Conservation (phyloP, 495 filamentous ascomycete genomes). For the Articulospora tetracladia region DNA sequence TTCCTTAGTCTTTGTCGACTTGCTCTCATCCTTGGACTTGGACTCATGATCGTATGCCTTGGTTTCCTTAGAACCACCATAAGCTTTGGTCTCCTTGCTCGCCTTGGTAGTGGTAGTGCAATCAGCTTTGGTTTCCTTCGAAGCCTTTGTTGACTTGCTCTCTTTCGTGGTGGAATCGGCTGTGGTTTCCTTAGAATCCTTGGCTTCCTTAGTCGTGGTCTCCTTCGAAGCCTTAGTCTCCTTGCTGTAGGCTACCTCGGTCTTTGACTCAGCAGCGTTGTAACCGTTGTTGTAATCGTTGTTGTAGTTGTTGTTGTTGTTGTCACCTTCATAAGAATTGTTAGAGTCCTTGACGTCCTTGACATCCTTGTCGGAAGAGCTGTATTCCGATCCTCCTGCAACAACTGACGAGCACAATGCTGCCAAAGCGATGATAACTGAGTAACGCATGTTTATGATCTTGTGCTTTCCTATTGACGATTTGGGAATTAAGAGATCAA, state of each 20-base stretch:
- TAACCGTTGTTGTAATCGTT: background rate
- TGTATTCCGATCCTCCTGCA: background rate
- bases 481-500: background rate
- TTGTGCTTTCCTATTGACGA: background rate
- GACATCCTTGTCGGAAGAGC: background rate
- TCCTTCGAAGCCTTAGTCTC: background rate
- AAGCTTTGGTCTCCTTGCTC: background rate
- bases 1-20: background rate
- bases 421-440: background rate
- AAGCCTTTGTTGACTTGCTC: background rate
- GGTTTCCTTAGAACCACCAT: background rate
- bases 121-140: background rate
- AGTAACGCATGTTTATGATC: conserved; percentile 1
- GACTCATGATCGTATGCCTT: background rate
- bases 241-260: background rate
- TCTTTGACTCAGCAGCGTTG: background rate
- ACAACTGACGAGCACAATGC: background rate
- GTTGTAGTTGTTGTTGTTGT: background rate
- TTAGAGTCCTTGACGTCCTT: background rate
- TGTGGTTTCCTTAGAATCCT: background rate
- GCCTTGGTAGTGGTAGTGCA: background rate
- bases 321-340: background rate
- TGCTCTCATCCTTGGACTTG: background rate
- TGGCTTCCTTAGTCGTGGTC: background rate
- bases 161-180: too few relatives aligned